phyloP scores from a whole-genome alignment of 345 rosid genomes.

The Gossypium stocksii region DNA sequence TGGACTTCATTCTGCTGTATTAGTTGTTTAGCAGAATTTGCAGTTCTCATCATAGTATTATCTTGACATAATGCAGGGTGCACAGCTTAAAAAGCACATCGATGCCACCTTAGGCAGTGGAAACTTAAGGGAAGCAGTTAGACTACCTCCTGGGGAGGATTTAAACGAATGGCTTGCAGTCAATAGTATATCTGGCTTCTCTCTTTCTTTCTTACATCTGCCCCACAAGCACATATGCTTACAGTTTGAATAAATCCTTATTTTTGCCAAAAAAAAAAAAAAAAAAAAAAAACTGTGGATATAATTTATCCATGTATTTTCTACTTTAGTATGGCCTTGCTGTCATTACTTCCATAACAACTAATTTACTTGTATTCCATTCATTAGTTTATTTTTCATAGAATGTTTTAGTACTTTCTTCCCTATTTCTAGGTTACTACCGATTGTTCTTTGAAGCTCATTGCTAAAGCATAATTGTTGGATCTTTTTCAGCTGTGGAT shows the following conservation, averaged over 20 bases:
- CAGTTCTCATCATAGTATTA: background rate
- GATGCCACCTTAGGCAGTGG: slow-evolving; percentile 99
- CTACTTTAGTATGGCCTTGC: background rate
- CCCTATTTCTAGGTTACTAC: background rate
- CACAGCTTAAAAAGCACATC: slow-evolving; percentile 92
- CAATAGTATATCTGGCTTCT: slow-evolving; percentile 53
- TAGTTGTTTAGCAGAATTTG: slow-evolving; percentile 5
- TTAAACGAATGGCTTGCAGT: slow-evolving; percentile 99
- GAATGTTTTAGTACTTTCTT: background rate
- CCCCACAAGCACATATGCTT: background rate
- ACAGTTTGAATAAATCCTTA: background rate
- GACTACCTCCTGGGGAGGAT: slow-evolving; percentile 99
- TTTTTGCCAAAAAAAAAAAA: background rate
- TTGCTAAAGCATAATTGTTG: slow-evolving; percentile 22
- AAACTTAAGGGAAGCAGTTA: slow-evolving; percentile 95
- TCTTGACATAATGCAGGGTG: slow-evolving; percentile 60
- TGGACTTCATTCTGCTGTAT: background rate
- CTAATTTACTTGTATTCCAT: background rate
- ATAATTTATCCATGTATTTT: slow-evolving; percentile 8
- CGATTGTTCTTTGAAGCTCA: slow-evolving; percentile 10
- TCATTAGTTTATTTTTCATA: background rate
- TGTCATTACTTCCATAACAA: background rate
- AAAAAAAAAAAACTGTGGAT: too few species aligned
- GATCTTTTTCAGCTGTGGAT: slow-evolving; percentile 79
- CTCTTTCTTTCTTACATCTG: background rate